phyloP scores from a whole-genome alignment of 2,329 filamentous ascomycete genomes.

The Aspergillus quadricinctus region DNA sequence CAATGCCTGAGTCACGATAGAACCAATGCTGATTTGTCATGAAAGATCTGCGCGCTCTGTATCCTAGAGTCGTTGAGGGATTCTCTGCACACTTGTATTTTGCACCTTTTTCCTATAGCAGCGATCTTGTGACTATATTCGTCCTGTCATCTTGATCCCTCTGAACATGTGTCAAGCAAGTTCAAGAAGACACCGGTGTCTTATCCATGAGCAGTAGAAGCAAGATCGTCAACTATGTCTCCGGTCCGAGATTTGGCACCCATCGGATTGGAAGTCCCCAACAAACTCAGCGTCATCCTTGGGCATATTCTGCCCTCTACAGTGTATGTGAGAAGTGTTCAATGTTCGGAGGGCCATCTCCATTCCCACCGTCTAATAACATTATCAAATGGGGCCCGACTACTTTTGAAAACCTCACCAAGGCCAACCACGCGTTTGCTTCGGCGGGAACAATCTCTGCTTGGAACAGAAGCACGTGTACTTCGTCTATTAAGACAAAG shows the following conservation, averaged over 20 bases:
- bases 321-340: constrained; percentile 24
- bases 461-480: constrained; percentile 39
- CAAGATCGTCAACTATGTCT: constrained; percentile 8
- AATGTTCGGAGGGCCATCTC: constrained; percentile 26
- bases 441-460: constrained; percentile 34
- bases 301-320: constrained; percentile 29
- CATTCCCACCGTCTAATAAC: constrained; percentile 33
- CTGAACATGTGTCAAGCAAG: not conserved
- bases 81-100: not conserved
- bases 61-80: not conserved
- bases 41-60: not conserved
- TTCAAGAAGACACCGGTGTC: not conserved
- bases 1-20: not conserved
- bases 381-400: constrained; percentile 34
- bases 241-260: constrained; percentile 6
- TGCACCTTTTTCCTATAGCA: not conserved
- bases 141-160: not conserved
- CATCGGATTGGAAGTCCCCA: constrained; percentile 14
- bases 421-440: constrained; percentile 33
- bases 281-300: constrained; percentile 26
- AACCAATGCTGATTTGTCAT: not conserved
- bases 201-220: not conserved
- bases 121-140: not conserved
- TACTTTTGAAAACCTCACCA: constrained; percentile 37
- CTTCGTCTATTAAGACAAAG: constrained; percentile 34